Evolutionary conservation across 2,329 filamentous ascomycete species (phyloP), one percentile per base, ranked within the genome.

Genomic region (Aspergillus floridensis): DNA sequence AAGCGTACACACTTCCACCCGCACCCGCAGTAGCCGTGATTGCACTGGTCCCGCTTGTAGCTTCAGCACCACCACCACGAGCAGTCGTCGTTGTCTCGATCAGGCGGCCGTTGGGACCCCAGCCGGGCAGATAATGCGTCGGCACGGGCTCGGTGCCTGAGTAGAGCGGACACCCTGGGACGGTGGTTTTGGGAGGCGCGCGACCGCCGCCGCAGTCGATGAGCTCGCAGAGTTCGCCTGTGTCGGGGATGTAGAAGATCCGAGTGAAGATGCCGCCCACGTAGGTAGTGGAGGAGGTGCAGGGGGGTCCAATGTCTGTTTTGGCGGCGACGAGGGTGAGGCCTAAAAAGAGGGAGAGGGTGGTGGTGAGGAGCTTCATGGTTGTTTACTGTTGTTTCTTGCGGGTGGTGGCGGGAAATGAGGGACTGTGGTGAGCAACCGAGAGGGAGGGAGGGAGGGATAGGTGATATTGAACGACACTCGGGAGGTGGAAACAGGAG

Each of bases 181-280:
- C 82, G 26, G 80, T 82, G 16, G 82, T 85, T 78, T 86, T 88
- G 61, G 85, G 83, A 3, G 87, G 85, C 8, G 86, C 87, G 49
- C 83, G 80, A 57, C 86, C 87, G 64, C 87, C 87, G 59, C 87
- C 87, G 74, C 87, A 89, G 81, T 89, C 87, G 65, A 86, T 80
- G 62, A 84, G 69, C 11, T 79, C 78, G 80, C 87, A 89, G 70
- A 89, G 78, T 77, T 89, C 86, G 70, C 86, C 85, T 19, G 82
- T 85, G 65, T 76, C 85, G 2, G 86, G 86, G 56, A 87, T 82
- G 72, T 85, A 88, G 79, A 80, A 89, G 63, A 72, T 65, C 62
- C 69, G 63, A 52, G 64, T 70, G 63, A 67, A 67, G 52, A 69
- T 60, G 49, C 68, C 52, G 63, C 66, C 68, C 49, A 69, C 61